Percentiles rank a stretch among this genome's conserved stretches.
Conservation (phyloP, 192 early-diverging fungal genomes). For the Coemansia sp. region DNA sequence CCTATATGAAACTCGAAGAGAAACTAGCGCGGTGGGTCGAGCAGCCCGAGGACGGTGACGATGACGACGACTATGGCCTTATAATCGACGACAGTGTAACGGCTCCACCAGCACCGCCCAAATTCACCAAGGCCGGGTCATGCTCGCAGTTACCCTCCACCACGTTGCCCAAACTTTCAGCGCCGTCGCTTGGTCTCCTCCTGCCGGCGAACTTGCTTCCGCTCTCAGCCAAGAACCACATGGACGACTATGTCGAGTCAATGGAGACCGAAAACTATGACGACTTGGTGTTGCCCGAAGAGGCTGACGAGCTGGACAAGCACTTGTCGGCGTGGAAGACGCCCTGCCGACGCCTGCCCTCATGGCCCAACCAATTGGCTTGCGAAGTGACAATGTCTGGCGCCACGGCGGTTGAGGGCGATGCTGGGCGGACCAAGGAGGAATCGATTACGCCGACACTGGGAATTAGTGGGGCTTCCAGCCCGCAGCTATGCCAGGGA, state of each 20-base stretch:
- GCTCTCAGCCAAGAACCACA: conserved; percentile 20
- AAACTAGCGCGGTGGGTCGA: conserved; percentile 46
- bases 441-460: background rate
- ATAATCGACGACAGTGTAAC: conserved; percentile 51
- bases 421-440: background rate
- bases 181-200: conserved; percentile 25
- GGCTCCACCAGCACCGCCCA: conserved; percentile 19
- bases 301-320: conserved; percentile 38
- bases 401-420: conserved; percentile 41
- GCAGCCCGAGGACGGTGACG: conserved; percentile 40
- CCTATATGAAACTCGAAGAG: conserved; percentile 39
- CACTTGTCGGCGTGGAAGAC: conserved; percentile 44
- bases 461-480: background rate
- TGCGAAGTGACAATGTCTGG: conserved; percentile 43
- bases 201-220: conserved; percentile 34
- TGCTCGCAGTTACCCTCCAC: conserved; percentile 37
- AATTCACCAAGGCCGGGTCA: conserved; percentile 43
- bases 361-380: conserved; percentile 26
- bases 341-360: conserved; percentile 30
- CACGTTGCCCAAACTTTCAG: conserved; percentile 19
- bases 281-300: conserved; percentile 49
- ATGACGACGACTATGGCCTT: conserved; percentile 46
- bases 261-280: conserved; percentile 44
- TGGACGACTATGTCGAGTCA: conserved; percentile 40
- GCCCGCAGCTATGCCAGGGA: background rate